Conservation (phyloP, 768 basidiomycete genomes). For the Pleurotus cornucopiae region DNA sequence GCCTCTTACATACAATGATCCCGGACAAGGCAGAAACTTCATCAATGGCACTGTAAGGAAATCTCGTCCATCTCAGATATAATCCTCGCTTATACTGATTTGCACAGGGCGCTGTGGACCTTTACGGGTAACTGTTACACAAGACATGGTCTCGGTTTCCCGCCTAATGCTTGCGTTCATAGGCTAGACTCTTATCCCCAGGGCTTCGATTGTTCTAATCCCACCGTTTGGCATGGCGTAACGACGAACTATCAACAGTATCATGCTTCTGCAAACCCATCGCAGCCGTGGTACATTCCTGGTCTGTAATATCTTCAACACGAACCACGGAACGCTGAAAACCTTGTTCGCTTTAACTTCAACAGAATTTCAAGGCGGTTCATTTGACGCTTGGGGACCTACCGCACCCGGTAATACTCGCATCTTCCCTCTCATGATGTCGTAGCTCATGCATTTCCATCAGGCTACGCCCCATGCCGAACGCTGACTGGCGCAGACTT, state of each 20-base stretch:
- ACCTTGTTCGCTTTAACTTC: too few relatives aligned
- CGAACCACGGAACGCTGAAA: not conserved
- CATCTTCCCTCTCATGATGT: not conserved
- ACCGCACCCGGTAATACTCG: slow-evolving; percentile 50
- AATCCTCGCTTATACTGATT: not conserved
- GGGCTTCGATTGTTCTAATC: slow-evolving; percentile 77
- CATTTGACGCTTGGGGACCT: slow-evolving; percentile 81
- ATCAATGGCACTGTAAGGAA: slow-evolving; percentile 62
- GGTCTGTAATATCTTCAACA: slow-evolving; percentile 26
- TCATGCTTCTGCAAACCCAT: slow-evolving; percentile 46
- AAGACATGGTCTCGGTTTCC: not conserved
- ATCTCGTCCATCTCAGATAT: not conserved
- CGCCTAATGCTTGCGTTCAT: too few relatives aligned
- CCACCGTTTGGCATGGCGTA: slow-evolving; percentile 61
- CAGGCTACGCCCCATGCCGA: slow-evolving; percentile 63
- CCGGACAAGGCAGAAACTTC: slow-evolving; percentile 53
- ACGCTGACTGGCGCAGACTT: slow-evolving; percentile 69
- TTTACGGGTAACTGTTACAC: slow-evolving; percentile 53
- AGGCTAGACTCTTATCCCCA: slow-evolving; percentile 72
- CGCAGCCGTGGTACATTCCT: slow-evolving; percentile 70
- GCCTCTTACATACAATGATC: slow-evolving; percentile 74
- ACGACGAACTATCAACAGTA: slow-evolving; percentile 61
- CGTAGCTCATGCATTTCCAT: not conserved
- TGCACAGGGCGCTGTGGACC: slow-evolving; percentile 63
- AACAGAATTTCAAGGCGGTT: slow-evolving; percentile 64